Evolutionary conservation across 176 grass and related monocot species (phyloP).

Genomic region (Thinopyrum elongatum): DNA sequence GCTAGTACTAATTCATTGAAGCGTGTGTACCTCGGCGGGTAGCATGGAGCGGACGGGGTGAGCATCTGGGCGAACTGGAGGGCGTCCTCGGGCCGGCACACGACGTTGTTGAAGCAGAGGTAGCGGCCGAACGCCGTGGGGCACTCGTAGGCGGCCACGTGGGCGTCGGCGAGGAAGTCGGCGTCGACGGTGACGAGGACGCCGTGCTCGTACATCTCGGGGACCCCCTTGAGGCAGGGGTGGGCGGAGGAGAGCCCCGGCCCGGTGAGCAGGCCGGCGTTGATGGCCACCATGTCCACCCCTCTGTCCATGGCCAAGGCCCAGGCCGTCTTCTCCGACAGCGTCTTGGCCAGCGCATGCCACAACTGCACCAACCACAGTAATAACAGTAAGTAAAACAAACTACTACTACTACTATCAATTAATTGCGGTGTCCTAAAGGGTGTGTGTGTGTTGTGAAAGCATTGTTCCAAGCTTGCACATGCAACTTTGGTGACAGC

Average conservation of each 20-base stretch:
- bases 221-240: conserved; percentile 78
- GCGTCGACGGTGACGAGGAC: conserved; percentile 84
- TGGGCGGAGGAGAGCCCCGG: conserved; percentile 37
- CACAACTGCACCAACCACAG: conserved; percentile 52
- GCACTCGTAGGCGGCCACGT: conserved; percentile 73
- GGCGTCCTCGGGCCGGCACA: conserved; percentile 76
- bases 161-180: conserved; percentile 73
- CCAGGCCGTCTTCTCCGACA: conserved; percentile 96
- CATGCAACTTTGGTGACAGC: neutral
- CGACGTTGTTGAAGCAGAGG: conserved; percentile 73
- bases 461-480: neutral
- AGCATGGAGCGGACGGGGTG: conserved; percentile 31
- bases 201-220: conserved; percentile 78
- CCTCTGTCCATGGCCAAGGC: conserved; percentile 93
- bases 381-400: neutral
- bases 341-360: conserved; percentile 86
- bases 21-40: conserved; percentile 34
- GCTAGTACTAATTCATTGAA: neutral
- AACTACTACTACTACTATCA: neutral
- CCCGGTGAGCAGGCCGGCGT: conserved; percentile 56
- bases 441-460: neutral
- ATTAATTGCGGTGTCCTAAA: neutral
- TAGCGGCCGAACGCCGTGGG: conserved; percentile 78
- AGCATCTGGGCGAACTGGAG: conserved; percentile 61
- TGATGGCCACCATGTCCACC: conserved; percentile 92